Evolutionary conservation across 177 flowering plant genomes (phyloP).

Genomic region (Vitis hybrid): DNA sequence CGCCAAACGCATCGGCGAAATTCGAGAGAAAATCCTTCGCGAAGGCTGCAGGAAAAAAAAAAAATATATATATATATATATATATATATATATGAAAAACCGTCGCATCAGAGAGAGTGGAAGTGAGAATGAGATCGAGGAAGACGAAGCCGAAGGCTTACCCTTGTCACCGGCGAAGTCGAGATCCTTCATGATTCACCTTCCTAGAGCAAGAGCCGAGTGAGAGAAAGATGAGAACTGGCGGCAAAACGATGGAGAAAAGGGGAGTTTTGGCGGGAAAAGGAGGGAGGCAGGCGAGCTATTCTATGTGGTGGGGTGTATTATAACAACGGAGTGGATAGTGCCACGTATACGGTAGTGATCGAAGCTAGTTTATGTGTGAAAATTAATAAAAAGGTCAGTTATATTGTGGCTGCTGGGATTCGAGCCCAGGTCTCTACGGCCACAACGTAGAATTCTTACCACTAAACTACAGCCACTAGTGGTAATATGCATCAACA

Average conservation of each 20-base stretch:
- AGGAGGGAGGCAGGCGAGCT: background rate
- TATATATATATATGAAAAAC: background rate
- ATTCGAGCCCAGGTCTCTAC: slow-evolving; percentile 97
- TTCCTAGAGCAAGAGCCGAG: slow-evolving; percentile 1
- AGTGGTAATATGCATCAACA: too few species aligned
- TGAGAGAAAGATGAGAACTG: slow-evolving; percentile 9
- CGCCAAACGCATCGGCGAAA: slow-evolving; percentile 77
- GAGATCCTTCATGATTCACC: slow-evolving; percentile 46
- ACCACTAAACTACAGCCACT: slow-evolving; percentile 96
- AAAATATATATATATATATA: too few species aligned
- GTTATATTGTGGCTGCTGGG: slow-evolving; percentile 81
- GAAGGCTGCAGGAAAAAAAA: slow-evolving; percentile 33
- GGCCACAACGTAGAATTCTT: slow-evolving; percentile 97
- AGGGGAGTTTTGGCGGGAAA: slow-evolving; percentile 39
- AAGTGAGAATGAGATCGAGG: slow-evolving; percentile 3
- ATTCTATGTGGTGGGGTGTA: background rate
- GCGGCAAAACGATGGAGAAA: slow-evolving; percentile 18
- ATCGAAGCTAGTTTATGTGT: too few species aligned
- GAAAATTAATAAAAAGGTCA: background rate
- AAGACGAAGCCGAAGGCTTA: slow-evolving; percentile 18
- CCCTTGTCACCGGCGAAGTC: slow-evolving; percentile 63
- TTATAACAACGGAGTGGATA: too few species aligned
- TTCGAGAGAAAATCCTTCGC: slow-evolving; percentile 79
- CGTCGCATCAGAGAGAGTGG: background rate
- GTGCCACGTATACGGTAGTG: too few species aligned